phyloP scores from a whole-genome alignment of 169 alveolate genomes.

The Plasmodium billcollinsi region DNA sequence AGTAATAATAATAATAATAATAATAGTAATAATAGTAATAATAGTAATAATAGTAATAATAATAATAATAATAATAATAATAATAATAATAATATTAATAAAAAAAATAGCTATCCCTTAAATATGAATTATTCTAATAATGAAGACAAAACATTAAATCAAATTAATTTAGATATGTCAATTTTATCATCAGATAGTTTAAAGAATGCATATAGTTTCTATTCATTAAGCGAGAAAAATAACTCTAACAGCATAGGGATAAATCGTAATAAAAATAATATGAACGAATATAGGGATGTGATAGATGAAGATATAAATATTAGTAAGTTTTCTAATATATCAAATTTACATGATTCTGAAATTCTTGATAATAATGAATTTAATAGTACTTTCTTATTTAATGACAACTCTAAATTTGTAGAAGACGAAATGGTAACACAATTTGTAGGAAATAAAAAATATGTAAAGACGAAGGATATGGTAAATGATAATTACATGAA shows the following conservation, averaged over 20 bases:
- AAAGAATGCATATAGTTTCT: constrained; percentile 38
- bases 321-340: constrained; percentile 14
- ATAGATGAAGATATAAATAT: background rate
- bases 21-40: no score
- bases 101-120: background rate
- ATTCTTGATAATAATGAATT: constrained; percentile 6
- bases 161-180: constrained; percentile 16
- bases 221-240: constrained; percentile 27
- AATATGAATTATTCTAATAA: background rate
- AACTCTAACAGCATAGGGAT: constrained; percentile 12
- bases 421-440: no score
- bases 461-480: no score
- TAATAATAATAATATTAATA: no score
- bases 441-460: no score
- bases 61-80: no score
- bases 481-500: no score
- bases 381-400: constrained; percentile 19
- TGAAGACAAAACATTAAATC: background rate
- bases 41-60: no score
- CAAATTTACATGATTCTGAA: constrained; percentile 17
- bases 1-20: no score
- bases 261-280: background rate
- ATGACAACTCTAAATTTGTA: background rate
- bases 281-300: no score
- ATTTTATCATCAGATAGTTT: constrained; percentile 21